phyloP scores from a whole-genome alignment of 208 protist genomes.

The Trypanosoma scelopori region DNA sequence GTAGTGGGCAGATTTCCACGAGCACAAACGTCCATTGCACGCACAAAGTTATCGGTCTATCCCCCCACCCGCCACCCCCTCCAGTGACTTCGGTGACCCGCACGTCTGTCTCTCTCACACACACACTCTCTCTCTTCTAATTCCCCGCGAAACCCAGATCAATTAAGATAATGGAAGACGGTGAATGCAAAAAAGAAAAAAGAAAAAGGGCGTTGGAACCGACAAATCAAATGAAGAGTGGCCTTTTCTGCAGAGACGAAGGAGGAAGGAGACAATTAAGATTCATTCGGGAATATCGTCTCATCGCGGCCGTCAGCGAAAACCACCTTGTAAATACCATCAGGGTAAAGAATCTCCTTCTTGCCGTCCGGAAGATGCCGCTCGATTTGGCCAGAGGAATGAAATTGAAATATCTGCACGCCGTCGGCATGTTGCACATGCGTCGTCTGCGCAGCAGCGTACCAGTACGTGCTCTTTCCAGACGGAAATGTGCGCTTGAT shows the following conservation, averaged over 20 bases:
- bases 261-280: slow-evolving; percentile 3
- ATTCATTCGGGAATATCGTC: slow-evolving; percentile 65
- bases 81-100: not conserved
- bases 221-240: not conserved
- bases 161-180: too few relatives aligned
- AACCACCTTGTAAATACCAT: slow-evolving; percentile 90
- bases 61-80: too few relatives aligned
- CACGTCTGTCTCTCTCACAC: not conserved
- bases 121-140: too few relatives aligned
- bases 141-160: too few relatives aligned
- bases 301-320: slow-evolving; percentile 79
- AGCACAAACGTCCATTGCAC: too few relatives aligned
- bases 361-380: slow-evolving; percentile 85
- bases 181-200: slow-evolving; percentile 8
- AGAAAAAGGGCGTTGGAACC: slow-evolving; percentile 21
- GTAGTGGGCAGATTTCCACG: too few relatives aligned
- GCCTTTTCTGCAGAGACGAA: not conserved
- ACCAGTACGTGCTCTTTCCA: slow-evolving; percentile 93
- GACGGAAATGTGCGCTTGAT: slow-evolving; percentile 89
- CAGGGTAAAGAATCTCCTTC: slow-evolving; percentile 94
- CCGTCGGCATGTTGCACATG: slow-evolving; percentile 89
- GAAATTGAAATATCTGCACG: slow-evolving; percentile 90
- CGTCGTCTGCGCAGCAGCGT: slow-evolving; percentile 87
- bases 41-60: too few relatives aligned
- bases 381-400: slow-evolving; percentile 87